Base-by-base conservation (phyloP, 768 basidiomycete genomes). In the Lyophyllum atratum region DNA sequence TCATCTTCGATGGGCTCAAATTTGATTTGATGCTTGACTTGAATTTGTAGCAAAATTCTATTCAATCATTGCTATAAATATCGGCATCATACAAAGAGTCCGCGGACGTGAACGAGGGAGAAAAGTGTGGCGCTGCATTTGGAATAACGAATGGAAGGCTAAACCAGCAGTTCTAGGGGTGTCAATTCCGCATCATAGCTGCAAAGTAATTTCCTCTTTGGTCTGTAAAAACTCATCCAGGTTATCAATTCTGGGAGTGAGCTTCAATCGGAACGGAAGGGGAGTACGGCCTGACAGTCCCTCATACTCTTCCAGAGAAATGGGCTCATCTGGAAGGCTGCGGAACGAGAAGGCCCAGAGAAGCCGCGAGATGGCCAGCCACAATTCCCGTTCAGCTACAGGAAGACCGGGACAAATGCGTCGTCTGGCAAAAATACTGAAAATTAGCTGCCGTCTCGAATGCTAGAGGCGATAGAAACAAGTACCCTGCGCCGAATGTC, bases 401-500 rank as follows among this genome's bases (percentile, higher is more conserved):
- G 68, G 64, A 58, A 79, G 73, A 7, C 78, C 79, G 0, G 77
- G 76, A 59, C 80, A 80, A 46, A 80, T 74, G 0, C 74, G 68
- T 17, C 75, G 66, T 12, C 74, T 74, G 50, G 28, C 21, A 39
- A 2, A 11, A 12, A 45, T 22, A 31, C 29, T 31, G 4, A 37
- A 34, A 33, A 53, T 50, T 21, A 34, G 34, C 22, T 7, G 4
- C 6, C 26, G 22, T n/a, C 3, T 17, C 4, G 17, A 31, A 17
- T 24, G 37, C 1, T 15, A 39, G 39, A 19, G 3, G 29, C 9
- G 40, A n/a, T 14, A 9, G 39, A 21, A 5, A 10, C 14, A 24
- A 75, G 43, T 61, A 81, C 80, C 80, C 80, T 1, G 70, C 77
- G 15, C 80, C 80, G 54, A 79, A 82, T 52, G 72, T 70, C 80